phyloP scores from a whole-genome alignment of 306 rosid species.

The Argentina anserina region DNA sequence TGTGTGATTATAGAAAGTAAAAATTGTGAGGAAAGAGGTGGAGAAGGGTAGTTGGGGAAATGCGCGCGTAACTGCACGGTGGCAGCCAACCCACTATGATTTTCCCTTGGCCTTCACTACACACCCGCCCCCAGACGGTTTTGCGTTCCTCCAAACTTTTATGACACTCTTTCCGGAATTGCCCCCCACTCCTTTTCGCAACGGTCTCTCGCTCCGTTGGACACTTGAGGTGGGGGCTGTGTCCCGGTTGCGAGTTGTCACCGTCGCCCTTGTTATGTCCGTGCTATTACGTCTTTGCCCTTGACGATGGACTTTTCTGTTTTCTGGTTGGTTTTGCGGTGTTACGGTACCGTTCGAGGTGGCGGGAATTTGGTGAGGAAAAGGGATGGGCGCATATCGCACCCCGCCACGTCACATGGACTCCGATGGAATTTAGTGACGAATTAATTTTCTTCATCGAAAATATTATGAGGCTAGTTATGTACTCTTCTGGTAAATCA shows the following conservation, averaged over 20 bases:
- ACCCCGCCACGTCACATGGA: conserved; percentile 31
- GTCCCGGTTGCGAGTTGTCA: not conserved
- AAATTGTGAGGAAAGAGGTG: conserved; percentile 3
- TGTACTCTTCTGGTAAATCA: no score
- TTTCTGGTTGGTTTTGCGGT: not conserved
- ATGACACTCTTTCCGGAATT: conserved; percentile 22
- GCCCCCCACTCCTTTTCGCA: conserved; percentile 25
- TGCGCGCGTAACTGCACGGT: conserved; percentile 36
- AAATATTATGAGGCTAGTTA: no score
- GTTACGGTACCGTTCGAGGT: not conserved
- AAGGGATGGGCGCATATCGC: conserved; percentile 4
- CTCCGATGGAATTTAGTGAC: conserved; percentile 1
- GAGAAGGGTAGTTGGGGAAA: conserved; percentile 45
- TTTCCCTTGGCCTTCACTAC: conserved; percentile 56
- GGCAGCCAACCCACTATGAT: conserved; percentile 46
- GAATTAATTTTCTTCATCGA: no score
- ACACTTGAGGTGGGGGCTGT: not conserved
- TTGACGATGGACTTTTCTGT: not conserved
- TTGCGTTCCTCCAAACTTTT: conserved; percentile 22
- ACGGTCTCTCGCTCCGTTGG: conserved; percentile 29
- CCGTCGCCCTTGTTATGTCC: conserved; percentile 10
- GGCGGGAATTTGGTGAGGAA: conserved; percentile 18
- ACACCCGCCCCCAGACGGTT: conserved; percentile 25
- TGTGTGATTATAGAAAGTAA: no score
- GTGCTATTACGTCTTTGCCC: not conserved